Conservation (phyloP, 495 filamentous ascomycete species). For the Neurospora sp. region DNA sequence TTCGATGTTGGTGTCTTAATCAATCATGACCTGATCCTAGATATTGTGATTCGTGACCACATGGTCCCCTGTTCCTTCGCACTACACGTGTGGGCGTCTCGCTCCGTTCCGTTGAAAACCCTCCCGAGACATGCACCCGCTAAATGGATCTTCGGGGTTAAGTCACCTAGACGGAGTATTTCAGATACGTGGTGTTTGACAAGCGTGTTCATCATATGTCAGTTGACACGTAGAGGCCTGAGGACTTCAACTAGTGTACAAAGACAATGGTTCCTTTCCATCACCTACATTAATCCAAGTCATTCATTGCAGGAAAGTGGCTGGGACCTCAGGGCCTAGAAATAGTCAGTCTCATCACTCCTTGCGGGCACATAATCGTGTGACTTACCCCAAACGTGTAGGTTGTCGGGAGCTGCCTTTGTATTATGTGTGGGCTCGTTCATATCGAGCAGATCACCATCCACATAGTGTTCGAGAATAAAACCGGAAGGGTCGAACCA, state of each 20-base stretch:
- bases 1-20: background rate
- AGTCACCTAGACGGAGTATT: background rate
- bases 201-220: background rate
- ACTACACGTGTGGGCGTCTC: background rate
- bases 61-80: background rate
- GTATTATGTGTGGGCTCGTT: slow-evolving; percentile 40
- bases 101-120: background rate
- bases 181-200: background rate
- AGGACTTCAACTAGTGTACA: background rate
- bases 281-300: background rate
- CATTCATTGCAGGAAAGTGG: slow-evolving; percentile 6
- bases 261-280: background rate
- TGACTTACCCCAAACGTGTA: slow-evolving; percentile 41
- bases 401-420: slow-evolving; percentile 31
- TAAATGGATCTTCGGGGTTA: background rate
- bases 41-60: background rate
- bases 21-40: background rate
- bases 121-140: background rate
- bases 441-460: slow-evolving; percentile 58
- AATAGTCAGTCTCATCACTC: background rate
- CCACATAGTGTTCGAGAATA: slow-evolving; percentile 57
- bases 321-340: slow-evolving; percentile 7
- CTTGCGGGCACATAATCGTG: background rate
- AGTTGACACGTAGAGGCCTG: background rate
- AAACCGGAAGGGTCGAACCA: slow-evolving; percentile 56